Evolutionary conservation across 805 yeast genomes (phyloP).

Genomic region (Hanseniaspora valbyensis): DNA sequence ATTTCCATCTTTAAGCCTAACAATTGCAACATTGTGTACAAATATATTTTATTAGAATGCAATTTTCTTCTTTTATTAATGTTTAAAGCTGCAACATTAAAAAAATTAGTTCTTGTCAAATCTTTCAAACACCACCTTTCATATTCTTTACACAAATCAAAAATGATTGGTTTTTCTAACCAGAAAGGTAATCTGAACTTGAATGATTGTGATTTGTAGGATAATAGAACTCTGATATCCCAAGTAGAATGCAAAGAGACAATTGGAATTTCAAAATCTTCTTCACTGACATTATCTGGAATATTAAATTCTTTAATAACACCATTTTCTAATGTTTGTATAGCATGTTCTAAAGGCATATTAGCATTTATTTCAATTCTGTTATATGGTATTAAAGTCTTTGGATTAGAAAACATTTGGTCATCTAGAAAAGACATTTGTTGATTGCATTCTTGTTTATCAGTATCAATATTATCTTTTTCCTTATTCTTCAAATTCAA

Average conservation of each 20-base stretch:
- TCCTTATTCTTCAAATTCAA: conserved; percentile 1
- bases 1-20: conserved; percentile 15
- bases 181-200: conserved; percentile 60
- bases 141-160: conserved; percentile 67
- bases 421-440: conserved; percentile 1
- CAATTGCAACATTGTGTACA: conserved; percentile 14
- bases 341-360: conserved; percentile 51
- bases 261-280: conserved; percentile 37
- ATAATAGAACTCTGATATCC: conserved; percentile 66
- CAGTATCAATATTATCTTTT: not conserved
- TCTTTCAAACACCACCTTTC: conserved; percentile 57
- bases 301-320: conserved; percentile 22
- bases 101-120: conserved; percentile 29
- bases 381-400: conserved; percentile 15
- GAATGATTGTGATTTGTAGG: conserved; percentile 72
- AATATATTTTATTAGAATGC: conserved; percentile 15
- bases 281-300: not conserved
- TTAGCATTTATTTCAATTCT: conserved; percentile 18
- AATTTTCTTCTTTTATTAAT: conserved; percentile 25
- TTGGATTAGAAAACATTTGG: conserved; percentile 11
- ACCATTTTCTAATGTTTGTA: conserved; percentile 41
- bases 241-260: conserved; percentile 54
- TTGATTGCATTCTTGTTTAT: not conserved
- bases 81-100: conserved; percentile 18
- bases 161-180: conserved; percentile 62